phyloP scores from a whole-genome alignment of 2,329 filamentous ascomycete species.

The Fusarium bulbicola region DNA sequence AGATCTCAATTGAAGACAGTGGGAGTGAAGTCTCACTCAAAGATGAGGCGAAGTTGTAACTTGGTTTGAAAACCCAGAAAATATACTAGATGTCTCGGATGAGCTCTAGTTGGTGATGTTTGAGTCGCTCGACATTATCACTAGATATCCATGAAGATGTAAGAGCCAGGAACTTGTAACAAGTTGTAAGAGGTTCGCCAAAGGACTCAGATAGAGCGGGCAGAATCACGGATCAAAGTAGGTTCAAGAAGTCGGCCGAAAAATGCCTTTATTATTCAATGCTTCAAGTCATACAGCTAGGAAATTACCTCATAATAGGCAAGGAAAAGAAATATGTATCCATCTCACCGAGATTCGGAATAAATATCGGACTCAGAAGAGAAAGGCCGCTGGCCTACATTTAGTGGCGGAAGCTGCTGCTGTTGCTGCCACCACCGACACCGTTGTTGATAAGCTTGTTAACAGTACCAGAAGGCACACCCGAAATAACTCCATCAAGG shows the following conservation, averaged over 20 bases:
- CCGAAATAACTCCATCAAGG: constrained; percentile 17
- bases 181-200: fast-evolving
- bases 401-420: not conserved
- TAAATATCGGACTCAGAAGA: not conserved
- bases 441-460: constrained; percentile 38
- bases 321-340: not conserved
- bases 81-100: too few relatives aligned
- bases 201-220: too few relatives aligned
- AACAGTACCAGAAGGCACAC: constrained; percentile 17
- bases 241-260: not conserved
- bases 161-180: not conserved
- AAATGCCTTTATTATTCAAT: constrained; percentile 5
- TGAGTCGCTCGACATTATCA: not conserved
- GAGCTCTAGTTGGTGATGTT: not conserved
- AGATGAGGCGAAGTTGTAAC: too few relatives aligned
- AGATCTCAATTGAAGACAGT: not conserved
- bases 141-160: not conserved
- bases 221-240: not conserved
- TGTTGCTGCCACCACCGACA: constrained; percentile 7
- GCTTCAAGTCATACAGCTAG: constrained; percentile 18
- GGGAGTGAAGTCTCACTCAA: too few relatives aligned
- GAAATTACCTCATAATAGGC: not conserved
- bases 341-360: not conserved
- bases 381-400: not conserved
- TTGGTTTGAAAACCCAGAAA: too few relatives aligned